phyloP scores from a whole-genome alignment of 2,329 filamentous ascomycete species.

The Stagonosporopsis rhizophila region DNA sequence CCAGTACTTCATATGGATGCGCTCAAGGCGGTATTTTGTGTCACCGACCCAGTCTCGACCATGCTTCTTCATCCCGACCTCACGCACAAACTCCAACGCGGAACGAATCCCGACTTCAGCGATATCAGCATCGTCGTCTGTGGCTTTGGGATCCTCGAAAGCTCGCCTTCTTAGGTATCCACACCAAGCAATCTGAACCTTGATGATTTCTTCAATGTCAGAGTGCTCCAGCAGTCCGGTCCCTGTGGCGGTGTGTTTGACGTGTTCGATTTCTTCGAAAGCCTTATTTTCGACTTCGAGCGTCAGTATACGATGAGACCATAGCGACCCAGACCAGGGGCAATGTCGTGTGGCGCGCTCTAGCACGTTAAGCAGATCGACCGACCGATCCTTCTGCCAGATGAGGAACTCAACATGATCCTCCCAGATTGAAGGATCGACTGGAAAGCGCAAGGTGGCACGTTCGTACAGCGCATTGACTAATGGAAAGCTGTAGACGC shows the following conservation, averaged over 20 bases:
- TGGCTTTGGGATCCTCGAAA: slow-evolving; percentile 72
- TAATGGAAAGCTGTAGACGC: slow-evolving; percentile 60
- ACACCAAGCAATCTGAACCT: slow-evolving; percentile 94
- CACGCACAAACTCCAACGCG: slow-evolving; percentile 83
- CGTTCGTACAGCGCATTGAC: slow-evolving; percentile 75
- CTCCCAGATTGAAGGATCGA: slow-evolving; percentile 79
- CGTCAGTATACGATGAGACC: slow-evolving; percentile 86
- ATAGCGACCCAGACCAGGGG: slow-evolving; percentile 89
- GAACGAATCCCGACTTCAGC: slow-evolving; percentile 88
- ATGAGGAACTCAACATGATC: slow-evolving; percentile 80
- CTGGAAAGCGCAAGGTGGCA: slow-evolving; percentile 75
- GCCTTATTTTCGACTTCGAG: slow-evolving; percentile 79
- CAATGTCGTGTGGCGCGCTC: slow-evolving; percentile 88
- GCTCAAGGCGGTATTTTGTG: slow-evolving; percentile 84
- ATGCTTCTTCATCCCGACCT: slow-evolving; percentile 78
- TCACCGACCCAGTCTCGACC: slow-evolving; percentile 79
- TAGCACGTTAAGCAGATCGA: slow-evolving; percentile 71
- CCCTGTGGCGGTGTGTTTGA: slow-evolving; percentile 91
- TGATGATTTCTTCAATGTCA: slow-evolving; percentile 85
- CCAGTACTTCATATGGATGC: slow-evolving; percentile 89
- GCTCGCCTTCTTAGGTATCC: slow-evolving; percentile 88
- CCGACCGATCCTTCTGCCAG: slow-evolving; percentile 54
- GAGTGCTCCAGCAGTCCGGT: slow-evolving; percentile 83
- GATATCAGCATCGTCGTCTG: slow-evolving; percentile 80
- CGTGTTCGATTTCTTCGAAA: slow-evolving; percentile 82